Percentiles rank a stretch among this genome's conserved stretches.
Evolutionary conservation across 306 rosid species (phyloP).

Genomic region (Quercus dentata): DNA sequence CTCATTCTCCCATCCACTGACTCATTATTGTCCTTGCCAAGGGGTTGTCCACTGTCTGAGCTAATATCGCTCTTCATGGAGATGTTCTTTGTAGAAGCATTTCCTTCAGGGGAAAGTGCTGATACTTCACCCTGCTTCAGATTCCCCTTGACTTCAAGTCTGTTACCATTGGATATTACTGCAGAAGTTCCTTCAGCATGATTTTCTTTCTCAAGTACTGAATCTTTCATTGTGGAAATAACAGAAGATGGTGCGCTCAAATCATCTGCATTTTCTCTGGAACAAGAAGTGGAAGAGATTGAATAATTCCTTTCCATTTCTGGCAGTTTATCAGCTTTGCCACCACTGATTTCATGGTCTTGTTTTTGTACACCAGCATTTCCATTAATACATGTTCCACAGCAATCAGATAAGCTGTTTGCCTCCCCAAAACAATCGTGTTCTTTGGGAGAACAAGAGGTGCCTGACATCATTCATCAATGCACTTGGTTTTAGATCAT

Average conservation of each 20-base stretch:
- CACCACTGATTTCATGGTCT: conserved; percentile 1
- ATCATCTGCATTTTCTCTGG: not conserved
- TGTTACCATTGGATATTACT: not conserved
- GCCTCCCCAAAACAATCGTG: conserved; percentile 2
- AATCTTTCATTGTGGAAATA: conserved; percentile 6
- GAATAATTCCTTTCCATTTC: conserved; percentile 8
- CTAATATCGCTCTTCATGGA: conserved; percentile 3
- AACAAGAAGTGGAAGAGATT: conserved; percentile 11
- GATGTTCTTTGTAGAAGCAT: conserved; percentile 1
- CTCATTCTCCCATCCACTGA: not conserved
- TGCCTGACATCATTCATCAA: conserved; percentile 3
- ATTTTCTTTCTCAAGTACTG: not conserved
- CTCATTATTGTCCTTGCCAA: conserved; percentile 6
- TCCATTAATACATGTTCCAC: not conserved
- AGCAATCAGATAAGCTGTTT: not conserved
- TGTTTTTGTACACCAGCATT: conserved; percentile 7
- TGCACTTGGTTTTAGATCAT: conserved; percentile 1
- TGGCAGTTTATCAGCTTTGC: conserved; percentile 3
- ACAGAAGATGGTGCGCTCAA: conserved; percentile 2
- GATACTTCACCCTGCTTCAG: conserved; percentile 9
- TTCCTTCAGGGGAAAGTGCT: not conserved
- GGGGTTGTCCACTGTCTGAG: conserved; percentile 16
- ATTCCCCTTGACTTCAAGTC: not conserved
- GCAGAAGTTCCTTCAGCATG: conserved; percentile 6
- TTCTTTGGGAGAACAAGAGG: conserved; percentile 6